Evolutionary conservation across 2,329 filamentous ascomycete species (phyloP).

Genomic region (Arthrobotrys sphaeroides): DNA sequence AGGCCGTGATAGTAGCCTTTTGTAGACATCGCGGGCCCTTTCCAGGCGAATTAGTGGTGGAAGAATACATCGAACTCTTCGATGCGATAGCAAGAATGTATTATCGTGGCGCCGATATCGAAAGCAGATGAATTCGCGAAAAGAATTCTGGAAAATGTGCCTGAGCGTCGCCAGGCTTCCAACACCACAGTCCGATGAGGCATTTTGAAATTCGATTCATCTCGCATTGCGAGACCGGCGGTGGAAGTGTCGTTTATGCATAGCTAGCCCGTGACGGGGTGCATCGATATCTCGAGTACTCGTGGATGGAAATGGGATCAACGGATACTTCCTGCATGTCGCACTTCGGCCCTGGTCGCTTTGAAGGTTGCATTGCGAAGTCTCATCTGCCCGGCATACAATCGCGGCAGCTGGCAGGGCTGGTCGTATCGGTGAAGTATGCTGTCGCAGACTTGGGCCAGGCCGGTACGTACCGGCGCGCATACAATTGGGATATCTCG

Average conservation of each 20-base stretch:
- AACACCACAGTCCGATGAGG: not conserved
- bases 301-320: not conserved
- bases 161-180: constrained; percentile 1
- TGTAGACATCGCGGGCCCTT: not conserved
- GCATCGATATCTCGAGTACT: not conserved
- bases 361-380: not conserved
- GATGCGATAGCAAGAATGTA: not conserved
- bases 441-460: not conserved
- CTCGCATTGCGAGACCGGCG: not conserved
- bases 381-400: constrained; percentile 10
- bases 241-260: not conserved
- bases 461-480: not conserved
- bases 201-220: not conserved
- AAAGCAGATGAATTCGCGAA: not conserved
- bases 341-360: constrained; percentile 12
- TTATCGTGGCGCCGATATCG: not conserved
- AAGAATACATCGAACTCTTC: not conserved
- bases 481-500: too few species aligned
- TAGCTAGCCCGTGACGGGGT: constrained; percentile 5
- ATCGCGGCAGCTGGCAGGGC: constrained; percentile 30
- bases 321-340: constrained; percentile 28
- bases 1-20: constrained; percentile 3
- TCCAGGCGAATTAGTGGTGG: not conserved
- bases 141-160: not conserved
- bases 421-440: not conserved